These are phyloP conservation scores for Arctium minus DNA, from an alignment of 129 eudicot species.

Conservation along the genomic window DNA sequence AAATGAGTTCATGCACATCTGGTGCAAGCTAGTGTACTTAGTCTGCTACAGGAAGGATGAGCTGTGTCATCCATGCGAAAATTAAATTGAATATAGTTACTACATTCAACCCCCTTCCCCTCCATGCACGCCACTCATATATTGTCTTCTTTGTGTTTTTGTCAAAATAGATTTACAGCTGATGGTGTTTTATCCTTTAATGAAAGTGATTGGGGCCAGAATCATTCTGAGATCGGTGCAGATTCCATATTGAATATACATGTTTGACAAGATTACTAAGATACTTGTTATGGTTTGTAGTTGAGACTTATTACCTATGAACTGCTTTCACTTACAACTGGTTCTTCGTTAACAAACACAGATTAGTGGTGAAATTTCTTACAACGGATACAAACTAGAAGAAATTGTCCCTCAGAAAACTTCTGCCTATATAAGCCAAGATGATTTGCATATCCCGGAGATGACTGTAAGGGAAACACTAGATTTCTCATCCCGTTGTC, in stretches of 20 bases:
- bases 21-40: background rate
- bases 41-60: too few relatives aligned
- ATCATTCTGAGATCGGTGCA: background rate
- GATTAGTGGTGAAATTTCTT: slow-evolving; percentile 45
- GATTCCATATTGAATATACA: background rate
- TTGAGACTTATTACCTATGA: background rate
- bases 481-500: slow-evolving; percentile 47
- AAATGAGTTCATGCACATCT: background rate
- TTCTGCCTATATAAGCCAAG: slow-evolving; percentile 43
- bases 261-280: background rate
- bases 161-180: too few relatives aligned
- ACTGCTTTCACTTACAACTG: background rate
- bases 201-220: too few relatives aligned
- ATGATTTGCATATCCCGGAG: slow-evolving; percentile 43
- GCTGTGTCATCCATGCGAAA: too few relatives aligned
- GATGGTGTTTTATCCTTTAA: too few relatives aligned
- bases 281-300: background rate
- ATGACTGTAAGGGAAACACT: slow-evolving; percentile 60
- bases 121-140: too few relatives aligned
- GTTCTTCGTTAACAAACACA: background rate
- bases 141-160: too few relatives aligned
- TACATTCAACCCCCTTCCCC: too few relatives aligned
- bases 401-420: slow-evolving; percentile 53
- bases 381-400: slow-evolving; percentile 40
- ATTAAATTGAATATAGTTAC: too few relatives aligned